These are phyloP conservation scores for Globisporangium barbulae DNA, from an alignment of 352 stramenopile genomes.

Conservation along the genomic window DNA sequence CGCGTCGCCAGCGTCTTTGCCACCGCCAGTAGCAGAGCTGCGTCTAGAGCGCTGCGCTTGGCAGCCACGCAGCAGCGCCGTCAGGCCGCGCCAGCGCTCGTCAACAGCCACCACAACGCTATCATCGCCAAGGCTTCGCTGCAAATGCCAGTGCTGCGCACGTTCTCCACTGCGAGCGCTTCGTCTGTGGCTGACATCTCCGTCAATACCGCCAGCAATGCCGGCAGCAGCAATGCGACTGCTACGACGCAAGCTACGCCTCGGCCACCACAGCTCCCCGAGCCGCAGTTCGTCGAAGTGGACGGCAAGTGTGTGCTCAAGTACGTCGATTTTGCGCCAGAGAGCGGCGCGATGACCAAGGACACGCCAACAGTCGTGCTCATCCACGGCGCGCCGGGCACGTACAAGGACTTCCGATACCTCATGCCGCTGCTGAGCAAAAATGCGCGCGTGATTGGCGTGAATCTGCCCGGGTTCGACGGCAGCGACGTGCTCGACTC, in stretches of 20 bases:
- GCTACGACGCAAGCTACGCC: neutral
- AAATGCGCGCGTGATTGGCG: slow-evolving; percentile 40
- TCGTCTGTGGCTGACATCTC: neutral
- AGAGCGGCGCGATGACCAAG: neutral
- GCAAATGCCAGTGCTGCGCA: neutral
- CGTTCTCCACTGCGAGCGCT: slow-evolving; percentile 2
- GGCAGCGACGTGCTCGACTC: slow-evolving; percentile 36
- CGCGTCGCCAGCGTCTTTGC: neutral
- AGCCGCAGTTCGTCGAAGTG: slow-evolving; percentile 26
- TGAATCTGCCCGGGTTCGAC: slow-evolving; percentile 66
- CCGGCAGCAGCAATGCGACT: neutral
- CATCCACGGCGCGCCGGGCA: too few relatives aligned
- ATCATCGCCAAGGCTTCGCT: neutral
- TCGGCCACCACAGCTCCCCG: slow-evolving; percentile 21
- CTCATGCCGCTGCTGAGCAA: slow-evolving; percentile 48
- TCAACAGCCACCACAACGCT: slow-evolving; percentile 34
- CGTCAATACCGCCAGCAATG: neutral
- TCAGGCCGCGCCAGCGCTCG: slow-evolving; percentile 52
- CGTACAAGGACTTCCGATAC: slow-evolving; percentile 68
- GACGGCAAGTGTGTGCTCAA: slow-evolving; percentile 42
- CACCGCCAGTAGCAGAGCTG: slow-evolving; percentile 22
- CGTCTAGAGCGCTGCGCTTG: slow-evolving; percentile 69
- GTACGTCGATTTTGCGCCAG: slow-evolving; percentile 31
- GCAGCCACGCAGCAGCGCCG: slow-evolving; percentile 65
- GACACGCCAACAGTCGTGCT: slow-evolving; percentile 42